Evolutionary conservation across 768 basidiomycete genomes (phyloP).

Genomic region (Collybiopsis luxurians): DNA sequence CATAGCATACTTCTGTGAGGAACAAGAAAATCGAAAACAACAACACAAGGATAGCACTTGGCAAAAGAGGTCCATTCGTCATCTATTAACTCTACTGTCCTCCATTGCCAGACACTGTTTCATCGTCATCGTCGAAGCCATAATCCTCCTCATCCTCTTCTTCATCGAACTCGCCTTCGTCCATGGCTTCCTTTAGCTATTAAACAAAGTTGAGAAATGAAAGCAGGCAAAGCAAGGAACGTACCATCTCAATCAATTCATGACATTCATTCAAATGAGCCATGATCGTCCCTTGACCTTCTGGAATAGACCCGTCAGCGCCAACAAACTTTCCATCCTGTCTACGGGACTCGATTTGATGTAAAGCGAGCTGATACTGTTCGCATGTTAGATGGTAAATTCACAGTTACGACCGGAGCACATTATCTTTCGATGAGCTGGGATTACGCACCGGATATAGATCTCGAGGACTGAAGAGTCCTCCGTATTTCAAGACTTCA

Average conservation of each 20-base stretch:
- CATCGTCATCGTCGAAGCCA: slow-evolving; percentile 3
- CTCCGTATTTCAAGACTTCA: slow-evolving; percentile 93
- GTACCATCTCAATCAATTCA: slow-evolving; percentile 91
- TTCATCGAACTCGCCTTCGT: slow-evolving; percentile 58
- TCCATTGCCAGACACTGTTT: slow-evolving; percentile 5
- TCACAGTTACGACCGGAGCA: neutral
- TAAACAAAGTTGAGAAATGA: neutral
- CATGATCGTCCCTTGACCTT: slow-evolving; percentile 95
- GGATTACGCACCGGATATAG: slow-evolving; percentile 77
- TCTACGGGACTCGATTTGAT: slow-evolving; percentile 92
- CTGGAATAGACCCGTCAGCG: slow-evolving; percentile 84
- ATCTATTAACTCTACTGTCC: neutral
- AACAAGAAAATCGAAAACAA: too few species aligned
- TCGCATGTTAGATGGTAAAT: slow-evolving; percentile 1
- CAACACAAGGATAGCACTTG: too few species aligned
- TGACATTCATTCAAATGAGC: slow-evolving; percentile 96
- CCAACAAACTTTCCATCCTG: slow-evolving; percentile 94
- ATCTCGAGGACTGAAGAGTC: slow-evolving; percentile 88
- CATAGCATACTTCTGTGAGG: too few species aligned
- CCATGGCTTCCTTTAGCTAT: slow-evolving; percentile 80
- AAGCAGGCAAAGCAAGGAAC: slow-evolving; percentile 15
- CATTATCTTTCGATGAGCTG: neutral
- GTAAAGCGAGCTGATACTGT: slow-evolving; percentile 90
- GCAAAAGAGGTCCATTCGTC: neutral
- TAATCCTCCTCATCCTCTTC: slow-evolving; percentile 39